Percentiles rank a stretch among this genome's conserved stretches.
Conservation (phyloP, 2,329 filamentous ascomycete genomes). For the Pseudovirgaria hyperparasitica region DNA sequence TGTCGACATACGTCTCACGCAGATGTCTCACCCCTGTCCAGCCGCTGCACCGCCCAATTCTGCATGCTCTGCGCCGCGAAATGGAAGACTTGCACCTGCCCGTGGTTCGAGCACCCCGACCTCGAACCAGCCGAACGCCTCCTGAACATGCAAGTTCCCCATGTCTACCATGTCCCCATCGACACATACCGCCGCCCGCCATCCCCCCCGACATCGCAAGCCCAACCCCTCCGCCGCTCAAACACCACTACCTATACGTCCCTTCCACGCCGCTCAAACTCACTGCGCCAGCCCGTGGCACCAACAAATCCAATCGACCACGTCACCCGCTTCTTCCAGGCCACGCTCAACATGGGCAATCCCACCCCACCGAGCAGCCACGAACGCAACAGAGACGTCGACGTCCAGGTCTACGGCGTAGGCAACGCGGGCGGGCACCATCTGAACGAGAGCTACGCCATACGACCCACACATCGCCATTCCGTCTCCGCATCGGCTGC, state of each 20-base stretch:
- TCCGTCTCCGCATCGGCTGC: conserved; percentile 13
- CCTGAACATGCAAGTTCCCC: conserved; percentile 21
- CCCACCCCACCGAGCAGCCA: conserved; percentile 11
- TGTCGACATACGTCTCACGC: conserved; percentile 5
- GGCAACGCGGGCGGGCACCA: conserved; percentile 45
- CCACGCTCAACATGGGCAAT: conserved; percentile 22
- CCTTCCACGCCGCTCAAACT: conserved; percentile 22
- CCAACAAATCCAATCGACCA: too few relatives aligned
- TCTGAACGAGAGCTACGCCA: conserved; percentile 40
- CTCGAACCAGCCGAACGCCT: conserved; percentile 40
- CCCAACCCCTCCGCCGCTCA: conserved; percentile 13
- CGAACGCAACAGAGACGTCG: conserved; percentile 22
- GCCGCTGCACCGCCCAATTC: conserved; percentile 70
- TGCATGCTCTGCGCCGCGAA: conserved; percentile 74
- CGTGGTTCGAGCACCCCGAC: conserved; percentile 57
- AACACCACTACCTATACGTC: conserved; percentile 15
- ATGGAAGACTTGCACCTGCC: conserved; percentile 76
- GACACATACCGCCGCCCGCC: conserved; percentile 9
- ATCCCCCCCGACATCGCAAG: conserved; percentile 11
- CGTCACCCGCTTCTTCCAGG: conserved; percentile 40
- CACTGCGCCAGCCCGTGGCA: conserved; percentile 35
- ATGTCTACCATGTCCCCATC: conserved; percentile 15
- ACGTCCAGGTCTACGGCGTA: conserved; percentile 34
- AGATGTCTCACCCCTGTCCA: conserved; percentile 17
- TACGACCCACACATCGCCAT: conserved; percentile 31